Base-by-base conservation (phyloP, 1,139 yeast species). In the Ogataea hybrid region DNA sequence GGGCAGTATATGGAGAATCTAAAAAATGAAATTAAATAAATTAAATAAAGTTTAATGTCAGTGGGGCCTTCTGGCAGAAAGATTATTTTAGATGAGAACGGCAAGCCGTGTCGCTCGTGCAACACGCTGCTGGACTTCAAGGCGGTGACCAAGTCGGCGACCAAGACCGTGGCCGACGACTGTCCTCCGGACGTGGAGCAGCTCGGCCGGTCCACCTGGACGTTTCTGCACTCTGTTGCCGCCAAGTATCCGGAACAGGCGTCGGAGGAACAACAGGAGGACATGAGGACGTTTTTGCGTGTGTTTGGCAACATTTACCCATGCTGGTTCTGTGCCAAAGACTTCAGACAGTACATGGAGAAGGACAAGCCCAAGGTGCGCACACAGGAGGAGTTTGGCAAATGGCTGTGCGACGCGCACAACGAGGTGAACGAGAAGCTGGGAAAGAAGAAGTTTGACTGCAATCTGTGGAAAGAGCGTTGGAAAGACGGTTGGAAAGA, bases 361-460 rank as follows among this genome's bases (percentile, higher is more conserved):
- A 67, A 63, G 43, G 71, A 84, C 51, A 79, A 80, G 51, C 95
- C 96, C 5, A 70, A 71, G 47, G 88, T 84, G 4, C 69, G 65
- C 10, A 76, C 79, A 9, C 88, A 86, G 56, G 95, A 88, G 41
- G 84, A 79, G 42, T 78, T 92, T 53, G 95, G 97, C 1, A 71
- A 66, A 52, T 92, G 99, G 99, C 68, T 92, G 44, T 94, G 98
- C 65, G 84, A 81, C 49, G 97, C 97, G 4, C 98, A 92, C 65
- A 92, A 92, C 59, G 86, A 78, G 31, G 97, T 94, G 20, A 92
- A 94, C 62, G 69, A 61, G 14, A 90, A 89, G 62, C 63, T 90
- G 22, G 95, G 95, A 1, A 92, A 92, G 64, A 89, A 88, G 5
- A 69, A 69, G 46, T 92, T 92, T 59, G 89, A 92, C 60, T 92